Conservation (phyloP, 371 early-diverging fungal species). For the Mucor saturninus region DNA sequence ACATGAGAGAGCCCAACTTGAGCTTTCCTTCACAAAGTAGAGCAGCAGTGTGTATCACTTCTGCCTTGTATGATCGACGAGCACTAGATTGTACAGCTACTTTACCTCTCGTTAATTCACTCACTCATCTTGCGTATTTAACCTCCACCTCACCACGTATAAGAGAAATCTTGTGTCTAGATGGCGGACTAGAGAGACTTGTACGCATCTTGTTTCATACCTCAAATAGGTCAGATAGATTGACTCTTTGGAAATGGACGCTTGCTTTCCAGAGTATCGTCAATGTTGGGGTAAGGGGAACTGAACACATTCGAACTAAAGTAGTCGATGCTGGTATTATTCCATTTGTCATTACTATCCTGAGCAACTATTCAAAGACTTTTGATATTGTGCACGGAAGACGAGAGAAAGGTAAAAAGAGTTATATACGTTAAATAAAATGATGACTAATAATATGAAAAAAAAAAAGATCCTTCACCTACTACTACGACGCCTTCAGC, state of each 20-base stretch:
- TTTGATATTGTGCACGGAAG: conserved; percentile 64
- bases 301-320: conserved; percentile 78
- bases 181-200: conserved; percentile 89
- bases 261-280: conserved; percentile 85
- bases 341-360: conserved; percentile 76
- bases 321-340: conserved; percentile 87
- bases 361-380: conserved; percentile 69
- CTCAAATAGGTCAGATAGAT: conserved; percentile 65
- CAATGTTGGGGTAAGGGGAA: conserved; percentile 87
- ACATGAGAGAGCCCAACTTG: conserved; percentile 85
- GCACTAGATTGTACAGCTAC: conserved; percentile 90
- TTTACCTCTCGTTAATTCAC: conserved; percentile 83
- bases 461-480: conserved; percentile 3
- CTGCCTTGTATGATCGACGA: conserved; percentile 86
- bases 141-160: conserved; percentile 84
- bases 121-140: conserved; percentile 85
- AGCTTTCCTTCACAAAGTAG: conserved; percentile 75
- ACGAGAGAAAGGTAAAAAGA: conserved; percentile 40
- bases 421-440: not conserved
- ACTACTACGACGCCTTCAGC: conserved; percentile 8
- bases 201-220: conserved; percentile 73
- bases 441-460: not conserved
- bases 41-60: conserved; percentile 81
- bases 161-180: conserved; percentile 78
- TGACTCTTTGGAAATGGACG: conserved; percentile 82